Percentiles rank a stretch among this genome's conserved stretches.
Evolutionary conservation across 2,329 filamentous ascomycete species (phyloP).

Genomic region (Fusarium kyushuense): DNA sequence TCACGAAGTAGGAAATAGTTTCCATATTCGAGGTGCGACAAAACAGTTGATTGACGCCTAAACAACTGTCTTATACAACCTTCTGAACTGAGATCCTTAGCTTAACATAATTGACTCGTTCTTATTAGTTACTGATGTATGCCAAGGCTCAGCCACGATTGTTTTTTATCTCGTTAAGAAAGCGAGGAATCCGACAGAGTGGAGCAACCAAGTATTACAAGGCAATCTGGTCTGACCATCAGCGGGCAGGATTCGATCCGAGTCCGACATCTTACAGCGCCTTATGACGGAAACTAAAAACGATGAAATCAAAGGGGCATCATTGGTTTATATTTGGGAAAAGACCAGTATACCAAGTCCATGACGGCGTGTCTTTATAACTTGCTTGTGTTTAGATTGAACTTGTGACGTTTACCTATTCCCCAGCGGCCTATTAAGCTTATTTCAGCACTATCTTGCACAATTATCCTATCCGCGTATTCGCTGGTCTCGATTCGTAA

Average conservation of each 20-base stretch:
- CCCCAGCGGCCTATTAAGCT: neutral
- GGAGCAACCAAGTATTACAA: neutral
- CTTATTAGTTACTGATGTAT: neutral
- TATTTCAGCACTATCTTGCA: neutral
- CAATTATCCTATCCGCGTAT: neutral
- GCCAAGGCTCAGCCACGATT: neutral
- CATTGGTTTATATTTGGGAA: constrained; percentile 30
- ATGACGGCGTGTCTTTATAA: constrained; percentile 5
- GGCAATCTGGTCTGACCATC: constrained; percentile 11
- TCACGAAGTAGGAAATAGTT: neutral
- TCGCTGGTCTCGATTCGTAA: neutral
- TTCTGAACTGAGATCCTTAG: neutral
- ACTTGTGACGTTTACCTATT: neutral
- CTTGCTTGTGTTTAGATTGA: too few species aligned
- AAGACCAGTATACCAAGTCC: constrained; percentile 14
- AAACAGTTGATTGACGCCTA: neutral
- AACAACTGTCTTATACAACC: neutral
- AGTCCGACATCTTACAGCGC: constrained; percentile 32
- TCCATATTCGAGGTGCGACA: neutral
- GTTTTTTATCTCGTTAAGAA: neutral
- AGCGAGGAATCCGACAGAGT: neutral
- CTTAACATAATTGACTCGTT: neutral
- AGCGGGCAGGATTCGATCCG: constrained; percentile 31
- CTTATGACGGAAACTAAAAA: constrained; percentile 20
- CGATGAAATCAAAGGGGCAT: constrained; percentile 12